These are phyloP conservation scores for Elongisporangium anandrum DNA, from an alignment of 352 stramenopile species.

Conservation along the genomic window DNA sequence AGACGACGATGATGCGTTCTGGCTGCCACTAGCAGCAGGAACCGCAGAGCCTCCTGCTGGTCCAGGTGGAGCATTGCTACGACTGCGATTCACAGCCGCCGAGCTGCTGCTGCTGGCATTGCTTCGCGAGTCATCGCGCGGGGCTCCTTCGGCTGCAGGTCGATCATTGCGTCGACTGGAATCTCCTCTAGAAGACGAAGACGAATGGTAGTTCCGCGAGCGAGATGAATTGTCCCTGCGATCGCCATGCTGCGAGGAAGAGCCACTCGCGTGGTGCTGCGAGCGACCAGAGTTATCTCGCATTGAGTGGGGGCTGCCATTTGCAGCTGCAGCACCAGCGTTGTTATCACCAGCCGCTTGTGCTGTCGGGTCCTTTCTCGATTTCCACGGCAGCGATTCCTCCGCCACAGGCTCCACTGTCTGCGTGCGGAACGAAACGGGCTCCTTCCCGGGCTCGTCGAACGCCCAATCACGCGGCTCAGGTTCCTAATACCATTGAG, in stretches of 20 bases:
- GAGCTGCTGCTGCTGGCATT: conserved; percentile 5
- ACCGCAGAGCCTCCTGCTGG: not conserved
- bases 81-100: conserved; percentile 3
- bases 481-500: conserved; percentile 40
- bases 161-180: conserved; percentile 38
- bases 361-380: conserved; percentile 36
- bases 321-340: conserved; percentile 5
- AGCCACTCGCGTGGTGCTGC: conserved; percentile 6
- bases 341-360: conserved; percentile 13
- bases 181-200: conserved; percentile 22
- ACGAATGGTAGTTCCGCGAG: conserved; percentile 47
- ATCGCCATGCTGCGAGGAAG: conserved; percentile 31
- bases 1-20: conserved; percentile 2
- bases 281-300: conserved; percentile 23
- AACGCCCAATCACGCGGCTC: conserved; percentile 85
- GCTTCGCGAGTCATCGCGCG: conserved; percentile 4
- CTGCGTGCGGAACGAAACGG: conserved; percentile 81
- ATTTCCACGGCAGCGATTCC: conserved; percentile 71
- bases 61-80: not conserved
- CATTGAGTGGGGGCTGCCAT: conserved; percentile 23
- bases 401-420: conserved; percentile 72
- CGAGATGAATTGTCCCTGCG: conserved; percentile 22
- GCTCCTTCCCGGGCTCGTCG: conserved; percentile 83
- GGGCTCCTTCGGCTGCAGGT: not conserved
- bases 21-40: conserved; percentile 4